A percentile compares a stretch with the other conserved stretches of the same genome.
phyloP scores from a whole-genome alignment of 257 asterid species.

The Fraxinus quadrangulata region DNA sequence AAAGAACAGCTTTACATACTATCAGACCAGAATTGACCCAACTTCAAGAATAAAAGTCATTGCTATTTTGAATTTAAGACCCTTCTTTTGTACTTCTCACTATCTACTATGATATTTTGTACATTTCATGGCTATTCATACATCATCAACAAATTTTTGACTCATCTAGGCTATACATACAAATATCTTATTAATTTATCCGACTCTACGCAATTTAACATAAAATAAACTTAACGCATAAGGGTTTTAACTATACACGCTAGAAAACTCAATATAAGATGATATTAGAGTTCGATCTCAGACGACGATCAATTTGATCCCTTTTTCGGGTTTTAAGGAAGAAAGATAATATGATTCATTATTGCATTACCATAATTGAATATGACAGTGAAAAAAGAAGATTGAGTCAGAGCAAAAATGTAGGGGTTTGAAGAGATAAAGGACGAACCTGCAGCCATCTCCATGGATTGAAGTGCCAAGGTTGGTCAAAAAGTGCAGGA shows the following conservation, averaged over 20 bases:
- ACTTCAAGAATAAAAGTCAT: constrained; percentile 19
- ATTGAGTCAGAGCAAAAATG: constrained; percentile 7
- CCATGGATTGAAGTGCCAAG: constrained; percentile 95
- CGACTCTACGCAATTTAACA: too few relatives aligned
- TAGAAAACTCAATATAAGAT: too few relatives aligned
- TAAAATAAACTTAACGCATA: too few relatives aligned
- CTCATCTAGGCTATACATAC: too few relatives aligned
- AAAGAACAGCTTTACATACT: constrained; percentile 27
- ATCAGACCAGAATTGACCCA: constrained; percentile 26
- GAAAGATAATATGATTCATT: neutral
- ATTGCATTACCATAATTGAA: constrained; percentile 10
- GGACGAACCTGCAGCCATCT: constrained; percentile 76
- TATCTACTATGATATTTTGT: neutral
- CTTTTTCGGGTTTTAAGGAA: too few relatives aligned
- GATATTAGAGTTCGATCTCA: too few relatives aligned
- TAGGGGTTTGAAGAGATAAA: constrained; percentile 27
- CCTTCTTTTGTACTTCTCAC: neutral
- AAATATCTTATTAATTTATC: too few relatives aligned
- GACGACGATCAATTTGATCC: too few relatives aligned
- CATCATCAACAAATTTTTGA: neutral
- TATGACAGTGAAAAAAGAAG: constrained; percentile 9
- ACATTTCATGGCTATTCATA: neutral
- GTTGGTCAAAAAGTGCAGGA: constrained; percentile 81
- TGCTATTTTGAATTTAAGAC: constrained; percentile 19
- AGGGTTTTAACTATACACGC: too few relatives aligned